Evolutionary conservation across 805 yeast genomes (phyloP).

Genomic region (Candida argentea): DNA sequence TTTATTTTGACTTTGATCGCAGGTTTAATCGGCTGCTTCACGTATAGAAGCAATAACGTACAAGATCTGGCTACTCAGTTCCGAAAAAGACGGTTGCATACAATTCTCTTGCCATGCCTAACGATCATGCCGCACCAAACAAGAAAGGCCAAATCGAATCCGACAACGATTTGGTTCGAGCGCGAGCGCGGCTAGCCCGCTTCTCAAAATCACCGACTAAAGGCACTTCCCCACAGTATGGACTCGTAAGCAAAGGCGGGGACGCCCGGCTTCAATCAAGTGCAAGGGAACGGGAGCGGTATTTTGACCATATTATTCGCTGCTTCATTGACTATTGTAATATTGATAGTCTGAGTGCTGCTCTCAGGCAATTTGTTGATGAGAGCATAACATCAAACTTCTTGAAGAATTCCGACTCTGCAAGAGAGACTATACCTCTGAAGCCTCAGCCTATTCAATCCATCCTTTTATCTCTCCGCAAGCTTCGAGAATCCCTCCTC

Average conservation of each 20-base stretch:
- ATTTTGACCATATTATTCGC: constrained; percentile 27
- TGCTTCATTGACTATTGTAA: constrained; percentile 22
- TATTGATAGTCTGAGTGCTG: constrained; percentile 7
- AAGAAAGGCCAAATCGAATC: too few relatives aligned
- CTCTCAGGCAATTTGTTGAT: constrained; percentile 5
- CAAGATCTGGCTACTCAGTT: too few relatives aligned
- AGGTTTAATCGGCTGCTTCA: too few relatives aligned
- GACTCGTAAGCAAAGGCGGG: constrained; percentile 54
- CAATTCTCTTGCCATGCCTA: too few relatives aligned
- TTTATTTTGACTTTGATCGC: too few relatives aligned
- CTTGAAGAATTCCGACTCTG: constrained; percentile 1
- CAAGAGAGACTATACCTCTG: too few relatives aligned
- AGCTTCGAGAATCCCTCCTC: constrained; percentile 47
- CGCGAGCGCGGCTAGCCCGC: too few relatives aligned
- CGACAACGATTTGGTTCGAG: too few relatives aligned
- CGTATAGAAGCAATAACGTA: too few relatives aligned
- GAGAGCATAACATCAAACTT: constrained; percentile 1
- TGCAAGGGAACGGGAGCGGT: constrained; percentile 28
- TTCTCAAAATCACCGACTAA: not conserved
- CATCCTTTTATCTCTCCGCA: constrained; percentile 28
- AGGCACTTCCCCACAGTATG: constrained; percentile 23
- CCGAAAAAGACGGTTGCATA: too few relatives aligned
- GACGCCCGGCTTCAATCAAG: constrained; percentile 38
- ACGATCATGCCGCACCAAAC: too few relatives aligned
- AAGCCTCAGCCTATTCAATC: too few relatives aligned